Evolutionary conservation across 2,329 filamentous ascomycete species (phyloP).

Genomic region (Trichoderma pleuroti): DNA sequence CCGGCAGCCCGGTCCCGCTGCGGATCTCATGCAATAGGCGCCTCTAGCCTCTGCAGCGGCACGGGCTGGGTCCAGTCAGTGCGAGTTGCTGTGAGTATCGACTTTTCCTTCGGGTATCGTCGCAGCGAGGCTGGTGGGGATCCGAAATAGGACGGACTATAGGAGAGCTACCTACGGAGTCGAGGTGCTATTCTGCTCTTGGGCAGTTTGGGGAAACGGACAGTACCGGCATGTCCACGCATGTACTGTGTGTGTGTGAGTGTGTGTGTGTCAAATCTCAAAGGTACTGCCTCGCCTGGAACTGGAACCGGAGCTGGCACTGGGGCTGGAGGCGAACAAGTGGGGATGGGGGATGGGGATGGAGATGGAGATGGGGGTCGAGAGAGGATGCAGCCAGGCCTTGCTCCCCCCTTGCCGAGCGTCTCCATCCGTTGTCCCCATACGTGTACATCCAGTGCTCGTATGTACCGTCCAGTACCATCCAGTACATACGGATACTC

Average conservation of each 20-base stretch:
- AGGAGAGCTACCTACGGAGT: too few species aligned
- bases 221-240: background rate
- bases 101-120: conserved; percentile 10
- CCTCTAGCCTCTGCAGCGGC: background rate
- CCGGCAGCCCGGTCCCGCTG: conserved; percentile 13
- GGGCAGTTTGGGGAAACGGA: background rate
- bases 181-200: too few species aligned
- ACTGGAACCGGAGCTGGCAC: background rate
- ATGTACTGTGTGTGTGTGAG: too few species aligned
- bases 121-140: background rate
- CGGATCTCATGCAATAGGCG: conserved; percentile 16
- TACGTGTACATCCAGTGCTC: too few species aligned
- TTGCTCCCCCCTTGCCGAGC: background rate
- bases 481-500: too few species aligned
- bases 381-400: too few species aligned
- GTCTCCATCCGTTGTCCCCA: background rate
- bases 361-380: background rate
- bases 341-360: too few species aligned
- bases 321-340: background rate
- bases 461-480: too few species aligned
- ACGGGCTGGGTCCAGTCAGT: background rate
- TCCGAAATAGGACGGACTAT: background rate
- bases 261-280: background rate
- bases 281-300: background rate
- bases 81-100: background rate